Base-by-base conservation (phyloP, 2,329 filamentous ascomycete species). In the Penicillium sp. region DNA sequence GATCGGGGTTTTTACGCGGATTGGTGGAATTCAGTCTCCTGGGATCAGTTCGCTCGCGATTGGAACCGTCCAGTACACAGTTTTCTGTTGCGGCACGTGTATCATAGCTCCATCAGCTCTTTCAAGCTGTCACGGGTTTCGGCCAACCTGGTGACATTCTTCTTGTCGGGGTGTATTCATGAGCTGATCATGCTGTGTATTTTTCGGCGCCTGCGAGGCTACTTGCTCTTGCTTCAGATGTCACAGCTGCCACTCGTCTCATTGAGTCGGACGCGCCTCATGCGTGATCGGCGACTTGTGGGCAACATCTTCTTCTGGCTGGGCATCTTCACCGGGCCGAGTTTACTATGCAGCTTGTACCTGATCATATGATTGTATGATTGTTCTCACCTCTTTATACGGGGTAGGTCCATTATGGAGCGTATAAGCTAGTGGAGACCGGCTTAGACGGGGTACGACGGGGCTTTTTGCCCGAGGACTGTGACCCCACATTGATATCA, bases 1-100 rank as follows among this genome's bases (percentile, higher is more conserved):
- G 88, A 91, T 65, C 81, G 87, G 41, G 84, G 82, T 53, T 90
- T 90, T 68, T 54, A 56, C 57, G 46, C 50, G 47, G 71, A 75
- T 56, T 77, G 77, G 77, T 78, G 77, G 78, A 78, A 78, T 54
- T 65, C 64, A n/a, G 67, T 77, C 13, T 74, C 73, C 41, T 54
- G 65, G 66, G 59, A 90, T 60, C 84, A 89, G 63, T 92, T 88
- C 60, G 87, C 87, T 3, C 77, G 87, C 33, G 86, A 89, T 64
- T 91, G 88, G 88, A 91, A 91, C 64, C 73, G 82, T n/a, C 87
- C 87, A 0, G 87, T 91, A 3, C 87, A 90, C 64, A 83, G 86
- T 60, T 91, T 91, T 67, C 73, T 91, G 25, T 75, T 90, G 2
- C 78, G 88, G 12, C 87, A 91, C 61, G 88, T 91, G 51, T 91